These are phyloP conservation scores for Roridomyces roridus DNA, from an alignment of 768 basidiomycete species.

Conservation along the genomic window DNA sequence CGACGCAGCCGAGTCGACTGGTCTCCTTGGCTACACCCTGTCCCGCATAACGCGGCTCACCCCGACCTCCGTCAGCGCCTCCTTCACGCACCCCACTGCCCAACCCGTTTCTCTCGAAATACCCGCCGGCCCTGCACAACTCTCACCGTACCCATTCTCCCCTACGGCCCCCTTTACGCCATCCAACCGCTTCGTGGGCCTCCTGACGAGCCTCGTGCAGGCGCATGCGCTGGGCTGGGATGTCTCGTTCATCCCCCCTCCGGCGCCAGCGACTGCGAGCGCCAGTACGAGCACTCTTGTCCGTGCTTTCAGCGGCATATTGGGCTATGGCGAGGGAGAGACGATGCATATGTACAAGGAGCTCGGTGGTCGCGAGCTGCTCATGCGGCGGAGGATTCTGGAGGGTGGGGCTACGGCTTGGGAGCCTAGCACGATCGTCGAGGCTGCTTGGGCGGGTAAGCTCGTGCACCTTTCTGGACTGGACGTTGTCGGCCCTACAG, in stretches of 20 bases:
- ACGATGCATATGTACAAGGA: conserved; percentile 73
- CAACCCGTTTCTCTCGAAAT: conserved; percentile 43
- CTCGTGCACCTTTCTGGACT: conserved; percentile 65
- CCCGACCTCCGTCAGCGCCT: conserved; percentile 45
- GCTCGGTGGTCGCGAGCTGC: conserved; percentile 66
- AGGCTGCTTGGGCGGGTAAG: conserved; percentile 61
- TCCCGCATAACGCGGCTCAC: conserved; percentile 46
- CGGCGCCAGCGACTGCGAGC: conserved; percentile 62
- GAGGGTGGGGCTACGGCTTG: conserved; percentile 63
- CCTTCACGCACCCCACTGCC: conserved; percentile 43
- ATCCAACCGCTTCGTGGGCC: conserved; percentile 57
- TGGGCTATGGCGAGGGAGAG: conserved; percentile 59
- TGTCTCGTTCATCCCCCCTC: conserved; percentile 66
- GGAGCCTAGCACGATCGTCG: conserved; percentile 67
- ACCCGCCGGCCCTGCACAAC: conserved; percentile 52
- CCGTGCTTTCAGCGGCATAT: conserved; percentile 55
- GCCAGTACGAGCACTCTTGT: conserved; percentile 67
- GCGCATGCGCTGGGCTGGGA: conserved; percentile 72
- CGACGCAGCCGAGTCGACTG: conserved; percentile 45
- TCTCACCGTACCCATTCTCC: conserved; percentile 53
- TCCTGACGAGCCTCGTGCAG: conserved; percentile 65
- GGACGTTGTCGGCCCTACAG: conserved; percentile 71
- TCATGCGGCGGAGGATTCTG: conserved; percentile 65
- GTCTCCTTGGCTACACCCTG: conserved; percentile 60
- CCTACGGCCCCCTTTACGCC: conserved; percentile 49